Percentiles rank a stretch among this genome's conserved stretches.
These are phyloP conservation scores for Pogostemon cablin DNA, from an alignment of 257 asterid genomes.

Conservation along the genomic window DNA sequence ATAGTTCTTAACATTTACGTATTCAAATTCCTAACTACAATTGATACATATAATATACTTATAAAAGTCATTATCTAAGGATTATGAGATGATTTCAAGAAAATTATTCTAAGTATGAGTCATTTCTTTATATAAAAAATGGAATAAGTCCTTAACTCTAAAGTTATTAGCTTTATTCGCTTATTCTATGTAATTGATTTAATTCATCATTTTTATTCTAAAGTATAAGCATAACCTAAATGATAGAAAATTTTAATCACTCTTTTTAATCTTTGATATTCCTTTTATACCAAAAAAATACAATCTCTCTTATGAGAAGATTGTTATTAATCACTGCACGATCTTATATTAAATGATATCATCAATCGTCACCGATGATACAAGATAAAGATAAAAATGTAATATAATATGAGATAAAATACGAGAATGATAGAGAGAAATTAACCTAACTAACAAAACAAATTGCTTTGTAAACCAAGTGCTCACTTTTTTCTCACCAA, in stretches of 20 bases:
- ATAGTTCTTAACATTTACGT: constrained; percentile 20
- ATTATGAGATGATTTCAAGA: constrained; percentile 29
- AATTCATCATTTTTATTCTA: constrained; percentile 40
- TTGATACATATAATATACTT: constrained; percentile 26
- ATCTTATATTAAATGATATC: background rate
- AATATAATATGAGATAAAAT: background rate
- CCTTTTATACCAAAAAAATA: constrained; percentile 40
- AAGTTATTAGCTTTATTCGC: constrained; percentile 50
- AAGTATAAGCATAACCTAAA: constrained; percentile 36
- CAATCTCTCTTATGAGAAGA: background rate
- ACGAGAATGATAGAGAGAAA: background rate
- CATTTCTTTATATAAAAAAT: background rate
- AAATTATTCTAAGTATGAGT: constrained; percentile 15
- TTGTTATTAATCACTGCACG: background rate
- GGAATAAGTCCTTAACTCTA: constrained; percentile 51
- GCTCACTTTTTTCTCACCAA: constrained; percentile 39
- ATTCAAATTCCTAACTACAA: constrained; percentile 31
- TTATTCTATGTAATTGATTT: constrained; percentile 36
- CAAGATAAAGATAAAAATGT: background rate
- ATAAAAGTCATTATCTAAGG: constrained; percentile 33
- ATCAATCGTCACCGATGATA: no score
- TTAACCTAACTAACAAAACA: constrained; percentile 21
- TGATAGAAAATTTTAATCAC: constrained; percentile 26
- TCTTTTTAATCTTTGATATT: constrained; percentile 33
- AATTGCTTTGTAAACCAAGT: constrained; percentile 19